Evolutionary conservation across 1,284 basidiomycete genomes (phyloP).

Genomic region (Quambalaria eucalypti): DNA sequence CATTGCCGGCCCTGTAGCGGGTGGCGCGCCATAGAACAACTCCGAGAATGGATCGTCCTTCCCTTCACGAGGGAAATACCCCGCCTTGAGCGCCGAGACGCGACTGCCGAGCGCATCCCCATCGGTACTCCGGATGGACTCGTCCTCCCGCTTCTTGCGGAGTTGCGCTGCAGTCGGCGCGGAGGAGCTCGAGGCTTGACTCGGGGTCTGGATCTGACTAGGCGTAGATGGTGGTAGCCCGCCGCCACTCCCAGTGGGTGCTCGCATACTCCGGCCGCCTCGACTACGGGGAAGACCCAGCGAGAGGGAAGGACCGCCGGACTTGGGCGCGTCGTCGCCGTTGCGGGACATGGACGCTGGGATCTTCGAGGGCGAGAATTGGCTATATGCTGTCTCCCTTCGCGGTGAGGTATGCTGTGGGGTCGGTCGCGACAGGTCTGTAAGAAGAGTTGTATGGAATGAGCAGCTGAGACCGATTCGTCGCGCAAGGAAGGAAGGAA

Average conservation of each 20-base stretch:
- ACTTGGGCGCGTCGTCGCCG: too few species aligned
- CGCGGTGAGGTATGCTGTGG: too few species aligned
- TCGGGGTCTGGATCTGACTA: background rate
- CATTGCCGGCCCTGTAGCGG: too few species aligned
- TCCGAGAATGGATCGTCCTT: background rate
- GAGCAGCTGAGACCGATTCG: too few species aligned
- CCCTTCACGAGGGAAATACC: background rate
- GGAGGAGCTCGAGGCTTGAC: too few species aligned
- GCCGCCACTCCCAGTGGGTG: background rate
- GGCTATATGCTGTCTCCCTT: too few species aligned
- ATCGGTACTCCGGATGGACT: background rate
- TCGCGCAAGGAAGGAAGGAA: too few species aligned
- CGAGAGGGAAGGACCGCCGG: background rate
- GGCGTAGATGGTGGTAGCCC: background rate
- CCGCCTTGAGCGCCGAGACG: background rate
- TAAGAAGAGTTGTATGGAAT: too few species aligned
- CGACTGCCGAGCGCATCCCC: background rate
- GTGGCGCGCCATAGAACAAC: constrained; percentile 43
- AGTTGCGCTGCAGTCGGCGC: background rate
- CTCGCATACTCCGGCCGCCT: background rate
- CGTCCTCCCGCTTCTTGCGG: background rate
- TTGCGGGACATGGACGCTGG: too few species aligned
- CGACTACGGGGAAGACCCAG: background rate
- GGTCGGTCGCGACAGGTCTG: too few species aligned
- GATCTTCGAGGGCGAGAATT: too few species aligned